phyloP scores from a whole-genome alignment of 2,329 filamentous ascomycete species.

The Coniochaeta ligniaria region DNA sequence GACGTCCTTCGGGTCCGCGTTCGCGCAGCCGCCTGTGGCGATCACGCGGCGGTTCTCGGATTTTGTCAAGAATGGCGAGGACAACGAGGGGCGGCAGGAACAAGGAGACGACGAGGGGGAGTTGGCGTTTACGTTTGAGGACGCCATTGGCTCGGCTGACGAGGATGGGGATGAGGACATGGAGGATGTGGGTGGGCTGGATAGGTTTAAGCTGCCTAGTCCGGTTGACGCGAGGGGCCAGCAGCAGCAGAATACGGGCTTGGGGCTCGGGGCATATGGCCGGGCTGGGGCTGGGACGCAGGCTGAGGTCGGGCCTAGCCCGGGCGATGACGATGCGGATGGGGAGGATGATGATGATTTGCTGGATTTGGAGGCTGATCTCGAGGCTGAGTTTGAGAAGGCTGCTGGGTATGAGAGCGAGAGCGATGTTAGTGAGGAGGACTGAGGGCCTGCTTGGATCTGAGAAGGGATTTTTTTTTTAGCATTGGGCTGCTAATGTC shows the following conservation, averaged over 20 bases:
- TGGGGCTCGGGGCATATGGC: not conserved
- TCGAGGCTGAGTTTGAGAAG: conserved; percentile 42
- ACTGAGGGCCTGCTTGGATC: conserved; percentile 26
- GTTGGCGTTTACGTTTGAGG: conserved; percentile 11
- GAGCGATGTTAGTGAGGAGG: conserved; percentile 61
- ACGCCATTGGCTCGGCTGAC: conserved; percentile 23
- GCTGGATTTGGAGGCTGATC: conserved; percentile 42
- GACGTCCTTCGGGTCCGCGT: conserved; percentile 39
- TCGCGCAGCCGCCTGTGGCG: conserved; percentile 25
- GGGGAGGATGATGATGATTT: conserved; percentile 11
- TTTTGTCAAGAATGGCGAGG: conserved; percentile 36
- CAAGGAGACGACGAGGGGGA: conserved; percentile 17
- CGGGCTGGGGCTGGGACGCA: not conserved
- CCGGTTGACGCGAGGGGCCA: conserved; percentile 34
- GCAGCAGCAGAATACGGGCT: conserved; percentile 11
- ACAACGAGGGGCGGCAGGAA: conserved; percentile 19
- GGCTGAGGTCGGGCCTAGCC: not conserved
- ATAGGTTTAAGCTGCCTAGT: conserved; percentile 44
- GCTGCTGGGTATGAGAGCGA: conserved; percentile 41
- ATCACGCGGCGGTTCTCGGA: conserved; percentile 43
- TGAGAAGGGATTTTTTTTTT: not conserved
- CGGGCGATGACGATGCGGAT: conserved; percentile 27
- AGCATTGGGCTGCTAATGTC: not conserved
- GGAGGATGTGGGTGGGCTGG: conserved; percentile 30
- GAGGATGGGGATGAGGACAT: conserved; percentile 11